Conservation (phyloP, 106 monocot species). For the Allium cepa region DNA sequence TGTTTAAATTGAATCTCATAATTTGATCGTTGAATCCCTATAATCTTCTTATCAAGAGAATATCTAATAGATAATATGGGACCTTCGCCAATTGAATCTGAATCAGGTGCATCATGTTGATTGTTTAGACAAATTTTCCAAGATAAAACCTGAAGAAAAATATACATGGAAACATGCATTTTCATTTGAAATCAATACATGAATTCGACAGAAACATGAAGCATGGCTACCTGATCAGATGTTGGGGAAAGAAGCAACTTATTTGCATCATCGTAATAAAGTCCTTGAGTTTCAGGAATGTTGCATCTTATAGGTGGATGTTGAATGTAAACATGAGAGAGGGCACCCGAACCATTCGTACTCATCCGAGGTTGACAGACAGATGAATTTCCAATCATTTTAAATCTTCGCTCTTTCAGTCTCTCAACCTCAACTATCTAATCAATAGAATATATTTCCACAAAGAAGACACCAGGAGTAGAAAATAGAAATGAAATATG, state of each 20-base stretch:
- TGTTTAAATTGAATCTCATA: slow-evolving; percentile 84
- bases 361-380: slow-evolving; percentile 22
- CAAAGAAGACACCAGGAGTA: neutral
- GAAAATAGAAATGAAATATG: slow-evolving; percentile 8
- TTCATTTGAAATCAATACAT: neutral
- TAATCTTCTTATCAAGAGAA: slow-evolving; percentile 77
- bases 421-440: too few species aligned
- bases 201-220: too few species aligned
- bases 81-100: slow-evolving; percentile 83
- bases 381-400: slow-evolving; percentile 24
- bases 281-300: slow-evolving; percentile 87
- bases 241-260: slow-evolving; percentile 88
- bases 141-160: slow-evolving; percentile 66
- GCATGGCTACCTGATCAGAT: slow-evolving; percentile 66
- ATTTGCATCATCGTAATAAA: slow-evolving; percentile 95
- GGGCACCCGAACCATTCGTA: slow-evolving; percentile 53
- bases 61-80: slow-evolving; percentile 67
- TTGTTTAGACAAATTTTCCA: slow-evolving; percentile 67
- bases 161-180: neutral
- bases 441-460: too few species aligned
- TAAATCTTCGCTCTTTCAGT: too few species aligned
- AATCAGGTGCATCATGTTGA: slow-evolving; percentile 59
- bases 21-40: slow-evolving; percentile 82
- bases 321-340: slow-evolving; percentile 92
- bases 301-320: slow-evolving; percentile 83